These are phyloP conservation scores for Venturia nashicola DNA, from an alignment of 2,329 filamentous ascomycete genomes.

Conservation along the genomic window DNA sequence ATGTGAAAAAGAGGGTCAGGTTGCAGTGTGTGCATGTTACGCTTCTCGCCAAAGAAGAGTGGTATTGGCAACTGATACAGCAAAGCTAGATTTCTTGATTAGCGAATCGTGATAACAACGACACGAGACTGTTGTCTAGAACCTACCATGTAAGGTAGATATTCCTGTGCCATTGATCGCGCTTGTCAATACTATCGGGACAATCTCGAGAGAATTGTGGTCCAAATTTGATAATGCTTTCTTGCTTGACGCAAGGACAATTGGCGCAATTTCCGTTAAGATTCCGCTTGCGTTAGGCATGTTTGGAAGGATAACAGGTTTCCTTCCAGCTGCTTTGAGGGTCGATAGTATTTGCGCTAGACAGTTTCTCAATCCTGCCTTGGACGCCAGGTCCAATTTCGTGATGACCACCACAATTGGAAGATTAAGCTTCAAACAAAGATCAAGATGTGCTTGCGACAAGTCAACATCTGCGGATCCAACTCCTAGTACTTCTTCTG, in stretches of 20 bases:
- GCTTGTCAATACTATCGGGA: constrained; percentile 83
- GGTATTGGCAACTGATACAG: constrained; percentile 62
- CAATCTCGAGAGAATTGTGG: constrained; percentile 35
- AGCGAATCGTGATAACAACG: not conserved
- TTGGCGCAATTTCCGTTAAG: constrained; percentile 42
- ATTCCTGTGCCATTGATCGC: constrained; percentile 77
- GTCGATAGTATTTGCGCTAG: constrained; percentile 62
- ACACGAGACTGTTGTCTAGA: not conserved
- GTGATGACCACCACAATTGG: constrained; percentile 77
- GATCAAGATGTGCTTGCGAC: constrained; percentile 65
- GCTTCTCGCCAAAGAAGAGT: constrained; percentile 10
- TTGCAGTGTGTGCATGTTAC: constrained; percentile 4
- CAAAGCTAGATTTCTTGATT: constrained; percentile 33
- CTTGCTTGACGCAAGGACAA: constrained; percentile 47
- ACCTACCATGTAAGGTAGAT: constrained; percentile 54
- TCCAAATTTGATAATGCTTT: constrained; percentile 41
- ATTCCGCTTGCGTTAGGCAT: constrained; percentile 24
- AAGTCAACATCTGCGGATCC: constrained; percentile 51
- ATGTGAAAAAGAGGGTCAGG: constrained; percentile 68
- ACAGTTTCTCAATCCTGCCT: constrained; percentile 53
- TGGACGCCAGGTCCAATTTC: constrained; percentile 79
- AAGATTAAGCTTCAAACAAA: constrained; percentile 70
- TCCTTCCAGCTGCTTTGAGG: constrained; percentile 63
- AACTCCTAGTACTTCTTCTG: constrained; percentile 38
- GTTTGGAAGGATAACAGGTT: constrained; percentile 47